A percentile compares a stretch with the other conserved stretches of the same genome.
Conservation (phyloP, 805 yeast species). For the Wickerhamomyces chambardii region DNA sequence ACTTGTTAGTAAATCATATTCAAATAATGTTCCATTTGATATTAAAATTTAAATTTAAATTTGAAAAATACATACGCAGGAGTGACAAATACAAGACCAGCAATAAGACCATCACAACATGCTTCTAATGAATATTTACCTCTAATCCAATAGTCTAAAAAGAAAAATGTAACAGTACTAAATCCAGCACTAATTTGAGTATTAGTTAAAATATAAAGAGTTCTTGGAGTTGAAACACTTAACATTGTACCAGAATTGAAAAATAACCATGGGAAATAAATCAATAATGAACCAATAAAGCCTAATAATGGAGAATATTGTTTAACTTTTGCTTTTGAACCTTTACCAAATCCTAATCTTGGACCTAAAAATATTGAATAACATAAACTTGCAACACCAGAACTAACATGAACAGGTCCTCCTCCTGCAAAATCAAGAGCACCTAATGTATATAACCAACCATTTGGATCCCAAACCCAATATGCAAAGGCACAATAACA, state of each 20-base stretch:
- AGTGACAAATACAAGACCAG: slow-evolving; percentile 97
- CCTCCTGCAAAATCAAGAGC: slow-evolving; percentile 98
- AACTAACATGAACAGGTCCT: slow-evolving; percentile 91
- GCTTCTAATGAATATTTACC: slow-evolving; percentile 90
- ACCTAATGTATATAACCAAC: slow-evolving; percentile 93
- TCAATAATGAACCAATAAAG: slow-evolving; percentile 74
- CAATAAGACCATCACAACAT: slow-evolving; percentile 87
- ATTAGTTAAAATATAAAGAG: slow-evolving; percentile 85
- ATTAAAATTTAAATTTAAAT: no score
- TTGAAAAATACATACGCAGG: no score
- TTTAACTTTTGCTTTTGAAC: slow-evolving; percentile 54
- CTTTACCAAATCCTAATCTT: slow-evolving; percentile 40
- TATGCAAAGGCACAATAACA: slow-evolving; percentile 91
- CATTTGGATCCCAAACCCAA: slow-evolving; percentile 92
- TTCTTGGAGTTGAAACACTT: slow-evolving; percentile 70
- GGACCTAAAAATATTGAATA: slow-evolving; percentile 72
- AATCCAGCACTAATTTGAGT: slow-evolving; percentile 84
- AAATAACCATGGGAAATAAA: slow-evolving; percentile 96
- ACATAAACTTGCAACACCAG: slow-evolving; percentile 88
- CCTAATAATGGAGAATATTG: slow-evolving; percentile 92
- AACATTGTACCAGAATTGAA: slow-evolving; percentile 85
- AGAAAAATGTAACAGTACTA: slow-evolving; percentile 84
- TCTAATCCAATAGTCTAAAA: slow-evolving; percentile 77
- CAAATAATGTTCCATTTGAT: no score
- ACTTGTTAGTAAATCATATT: no score